A percentile compares a stretch with the other conserved stretches of the same genome.
phyloP scores from a whole-genome alignment of 1,284 basidiomycete genomes.

The Leccinum pachyderme region DNA sequence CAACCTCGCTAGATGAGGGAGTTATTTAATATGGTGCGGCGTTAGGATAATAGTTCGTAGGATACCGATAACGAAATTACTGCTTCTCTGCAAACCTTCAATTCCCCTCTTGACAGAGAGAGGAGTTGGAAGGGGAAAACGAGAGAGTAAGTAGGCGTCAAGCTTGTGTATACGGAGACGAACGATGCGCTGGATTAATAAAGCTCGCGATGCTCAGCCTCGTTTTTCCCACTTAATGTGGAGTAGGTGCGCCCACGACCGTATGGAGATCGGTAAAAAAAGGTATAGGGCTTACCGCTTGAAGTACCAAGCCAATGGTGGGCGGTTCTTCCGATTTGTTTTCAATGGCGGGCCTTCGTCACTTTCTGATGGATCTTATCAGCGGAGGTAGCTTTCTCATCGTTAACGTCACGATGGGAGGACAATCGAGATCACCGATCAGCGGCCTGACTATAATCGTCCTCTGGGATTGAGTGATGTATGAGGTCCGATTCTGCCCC shows the following conservation, averaged over 20 bases:
- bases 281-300: conserved; percentile 2
- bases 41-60: conserved; percentile 15
- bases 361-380: conserved; percentile 13
- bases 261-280: conserved; percentile 10
- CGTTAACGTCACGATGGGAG: conserved; percentile 7
- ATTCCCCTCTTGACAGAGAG: not conserved
- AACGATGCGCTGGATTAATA: conserved; percentile 10
- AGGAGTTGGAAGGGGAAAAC: not conserved
- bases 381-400: not conserved
- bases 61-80: conserved; percentile 24
- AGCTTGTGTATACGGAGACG: not conserved
- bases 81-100: not conserved
- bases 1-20: conserved; percentile 26
- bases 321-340: conserved; percentile 11
- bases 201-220: not conserved
- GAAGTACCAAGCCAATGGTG: not conserved
- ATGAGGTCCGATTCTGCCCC: not conserved
- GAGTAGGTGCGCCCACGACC: conserved; percentile 17
- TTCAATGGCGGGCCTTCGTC: conserved; percentile 14
- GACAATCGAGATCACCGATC: conserved; percentile 1
- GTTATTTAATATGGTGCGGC: conserved; percentile 15
- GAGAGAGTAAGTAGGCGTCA: conserved; percentile 14
- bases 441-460: not conserved
- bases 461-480: not conserved
- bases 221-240: conserved; percentile 7